phyloP scores from a whole-genome alignment of 345 rosid species.

The Eucalyptus tenuipes region DNA sequence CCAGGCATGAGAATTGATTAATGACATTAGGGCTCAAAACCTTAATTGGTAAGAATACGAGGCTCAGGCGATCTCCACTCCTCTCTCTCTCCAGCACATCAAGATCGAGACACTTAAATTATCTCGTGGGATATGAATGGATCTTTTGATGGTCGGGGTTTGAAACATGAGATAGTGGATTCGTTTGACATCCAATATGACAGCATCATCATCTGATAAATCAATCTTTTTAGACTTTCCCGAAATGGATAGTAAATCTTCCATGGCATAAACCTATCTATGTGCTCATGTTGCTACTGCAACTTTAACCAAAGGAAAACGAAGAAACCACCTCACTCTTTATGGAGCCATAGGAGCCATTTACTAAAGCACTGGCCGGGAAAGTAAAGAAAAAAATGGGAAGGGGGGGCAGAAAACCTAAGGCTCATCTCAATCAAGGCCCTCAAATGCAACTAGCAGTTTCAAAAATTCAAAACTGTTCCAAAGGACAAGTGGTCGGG shows the following conservation, averaged over 20 bases:
- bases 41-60: neutral
- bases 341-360: neutral
- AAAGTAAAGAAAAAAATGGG: neutral
- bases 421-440: neutral
- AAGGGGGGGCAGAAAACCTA: neutral
- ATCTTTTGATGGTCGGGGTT: neutral
- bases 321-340: neutral
- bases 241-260: neutral
- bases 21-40: fast-evolving
- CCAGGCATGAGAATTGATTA: neutral
- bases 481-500: neutral
- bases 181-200: neutral
- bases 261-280: neutral
- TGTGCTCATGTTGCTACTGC: neutral
- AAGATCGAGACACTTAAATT: neutral
- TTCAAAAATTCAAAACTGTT: neutral
- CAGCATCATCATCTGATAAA: neutral
- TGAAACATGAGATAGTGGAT: neutral
- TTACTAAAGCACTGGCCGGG: neutral
- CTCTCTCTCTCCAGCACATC: neutral
- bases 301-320: neutral
- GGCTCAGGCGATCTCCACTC: neutral
- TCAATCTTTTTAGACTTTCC: neutral
- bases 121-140: neutral
- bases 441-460: neutral